Conservation (phyloP, 2,329 filamentous ascomycete species). For the Biscogniauxia marginata region DNA sequence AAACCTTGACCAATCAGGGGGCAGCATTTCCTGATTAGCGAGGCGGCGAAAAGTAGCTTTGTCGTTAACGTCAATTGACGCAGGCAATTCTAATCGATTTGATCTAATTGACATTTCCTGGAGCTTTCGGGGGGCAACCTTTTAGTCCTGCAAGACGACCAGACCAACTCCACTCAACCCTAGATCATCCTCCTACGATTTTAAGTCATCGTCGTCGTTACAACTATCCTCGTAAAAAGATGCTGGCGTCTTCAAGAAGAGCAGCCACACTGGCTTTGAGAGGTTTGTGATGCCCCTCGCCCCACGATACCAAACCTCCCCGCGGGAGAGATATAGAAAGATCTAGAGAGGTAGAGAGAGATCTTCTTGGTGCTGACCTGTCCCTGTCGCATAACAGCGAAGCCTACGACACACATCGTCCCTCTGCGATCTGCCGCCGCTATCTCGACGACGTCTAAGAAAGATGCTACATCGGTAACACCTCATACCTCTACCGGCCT, state of each 20-base stretch:
- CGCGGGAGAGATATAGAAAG: neutral
- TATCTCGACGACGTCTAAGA: constrained; percentile 65
- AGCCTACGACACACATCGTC: constrained; percentile 63
- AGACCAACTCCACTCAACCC: constrained; percentile 13
- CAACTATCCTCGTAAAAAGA: constrained; percentile 20
- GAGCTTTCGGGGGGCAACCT: neutral
- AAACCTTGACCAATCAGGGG: constrained; percentile 14
- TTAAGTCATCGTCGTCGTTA: neutral
- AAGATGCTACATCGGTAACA: constrained; percentile 57
- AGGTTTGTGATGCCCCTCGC: constrained; percentile 30
- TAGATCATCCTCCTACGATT: neutral
- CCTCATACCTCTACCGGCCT: constrained; percentile 56
- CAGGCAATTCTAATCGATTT: constrained; percentile 13
- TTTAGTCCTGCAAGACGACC: constrained; percentile 3
- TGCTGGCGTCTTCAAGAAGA: constrained; percentile 43
- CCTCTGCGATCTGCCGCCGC: constrained; percentile 62
- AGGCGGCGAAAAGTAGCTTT: constrained; percentile 15
- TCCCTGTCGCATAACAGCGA: constrained; percentile 49
- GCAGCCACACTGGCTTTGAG: constrained; percentile 41
- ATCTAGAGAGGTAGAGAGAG: too few relatives aligned
- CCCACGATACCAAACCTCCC: neutral
- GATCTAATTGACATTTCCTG: constrained; percentile 1
- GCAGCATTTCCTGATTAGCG: constrained; percentile 19
- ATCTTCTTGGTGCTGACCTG: constrained; percentile 26
- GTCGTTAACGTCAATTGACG: constrained; percentile 19